Conservation (phyloP, 192 early-diverging fungal species). For the Geranomyces variabilis region DNA sequence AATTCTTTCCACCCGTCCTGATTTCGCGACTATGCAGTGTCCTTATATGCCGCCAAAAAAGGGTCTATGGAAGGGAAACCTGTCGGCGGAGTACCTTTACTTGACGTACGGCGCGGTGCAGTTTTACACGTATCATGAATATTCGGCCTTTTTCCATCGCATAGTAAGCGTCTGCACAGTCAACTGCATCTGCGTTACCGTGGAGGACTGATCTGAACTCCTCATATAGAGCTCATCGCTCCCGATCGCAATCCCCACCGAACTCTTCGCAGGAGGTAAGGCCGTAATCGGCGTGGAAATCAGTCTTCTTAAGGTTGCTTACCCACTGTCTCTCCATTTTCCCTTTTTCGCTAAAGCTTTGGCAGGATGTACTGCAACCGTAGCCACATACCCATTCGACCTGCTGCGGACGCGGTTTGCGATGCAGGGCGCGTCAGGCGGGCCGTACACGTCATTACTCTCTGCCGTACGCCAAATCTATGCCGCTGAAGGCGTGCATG, state of each 20-base stretch:
- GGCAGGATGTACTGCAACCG: constrained; percentile 80
- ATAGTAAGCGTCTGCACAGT: constrained; percentile 3
- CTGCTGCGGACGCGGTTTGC: constrained; percentile 93
- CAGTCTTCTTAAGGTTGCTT: too few species aligned
- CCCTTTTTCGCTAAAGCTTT: constrained; percentile 37
- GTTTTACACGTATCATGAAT: constrained; percentile 75
- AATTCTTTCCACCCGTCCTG: too few species aligned
- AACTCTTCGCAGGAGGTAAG: constrained; percentile 58
- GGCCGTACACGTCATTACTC: constrained; percentile 69
- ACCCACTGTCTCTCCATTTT: background rate
- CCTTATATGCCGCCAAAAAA: background rate
- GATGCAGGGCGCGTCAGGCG: constrained; percentile 61
- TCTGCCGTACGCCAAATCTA: constrained; percentile 71
- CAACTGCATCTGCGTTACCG: background rate
- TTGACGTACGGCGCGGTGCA: constrained; percentile 87
- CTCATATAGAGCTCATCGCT: too few species aligned
- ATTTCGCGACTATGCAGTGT: background rate
- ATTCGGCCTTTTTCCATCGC: constrained; percentile 42
- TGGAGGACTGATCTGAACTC: background rate
- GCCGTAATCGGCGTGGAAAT: too few species aligned
- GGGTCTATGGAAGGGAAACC: constrained; percentile 92
- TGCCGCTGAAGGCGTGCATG: constrained; percentile 72
- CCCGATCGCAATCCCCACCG: constrained; percentile 14
- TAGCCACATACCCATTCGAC: constrained; percentile 93
- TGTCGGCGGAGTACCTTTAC: constrained; percentile 92